Evolutionary conservation across 2,329 filamentous ascomycete genomes (phyloP), one percentile per base, ranked within the genome.

Genomic region (Botrytis porri): DNA sequence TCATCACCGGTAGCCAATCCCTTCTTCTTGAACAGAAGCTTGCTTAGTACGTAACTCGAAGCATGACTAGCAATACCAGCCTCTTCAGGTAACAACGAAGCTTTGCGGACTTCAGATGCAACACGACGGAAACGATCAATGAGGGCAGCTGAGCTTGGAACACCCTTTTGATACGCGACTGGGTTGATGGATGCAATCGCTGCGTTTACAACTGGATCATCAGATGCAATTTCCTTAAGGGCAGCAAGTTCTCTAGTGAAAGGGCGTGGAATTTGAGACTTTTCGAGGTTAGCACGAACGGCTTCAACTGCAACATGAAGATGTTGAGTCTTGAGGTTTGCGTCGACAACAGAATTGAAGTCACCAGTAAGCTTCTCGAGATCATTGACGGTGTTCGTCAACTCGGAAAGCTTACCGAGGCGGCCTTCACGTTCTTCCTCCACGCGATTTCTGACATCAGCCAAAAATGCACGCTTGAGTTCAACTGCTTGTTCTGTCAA

Each of bases 181-280:
- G 96, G 96, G 85, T 97, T 97, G 83, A 99, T 97, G 43, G 94
- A 97, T n/a, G 93, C 92, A 79, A 99, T 97, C 74, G 96, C 96
- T 6, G 95, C 95, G 78, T 94, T 91, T 74, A 99, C 94, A 9
- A 98, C 92, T 1, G 93, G 85, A 81, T 97, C 93, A 69, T 94
- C 92, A 43, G 88, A 87, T 6, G 94, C 93, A 77, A 97, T 93
- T 83, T 98, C 94, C 84, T 97, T 97, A 72, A 99, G 88, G 5
- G 96, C 96, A 32, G 97, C 93, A 22, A 99, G 90, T 85, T 99
- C 96, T 75, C 91, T 90, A 80, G 97, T 89, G 82, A 99, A 99
- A 6, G 96, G 96, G 60, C 89, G 88, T 32, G 95, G 93, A 78
- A 90, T 87, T 61, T 90, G 85, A 20, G 91, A 87, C 76, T 92